Base-by-base conservation (phyloP, 2,329 filamentous ascomycete genomes). In the Aspergillus hiratsukae region DNA sequence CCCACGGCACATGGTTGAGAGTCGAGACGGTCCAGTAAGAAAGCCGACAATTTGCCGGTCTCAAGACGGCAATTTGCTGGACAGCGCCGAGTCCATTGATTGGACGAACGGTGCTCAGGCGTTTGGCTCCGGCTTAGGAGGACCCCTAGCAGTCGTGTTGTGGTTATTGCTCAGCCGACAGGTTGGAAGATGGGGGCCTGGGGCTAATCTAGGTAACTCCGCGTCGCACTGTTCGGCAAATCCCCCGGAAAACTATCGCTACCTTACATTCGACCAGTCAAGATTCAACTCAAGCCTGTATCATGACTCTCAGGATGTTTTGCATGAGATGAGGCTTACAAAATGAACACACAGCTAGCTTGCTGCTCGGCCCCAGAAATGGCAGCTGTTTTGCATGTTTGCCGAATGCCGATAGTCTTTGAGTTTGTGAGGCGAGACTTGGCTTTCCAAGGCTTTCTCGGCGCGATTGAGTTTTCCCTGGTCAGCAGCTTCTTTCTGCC, bases 21-120 rank as follows among this genome's bases (percentile, higher is more conserved):
- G 17, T 14, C 29, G 50, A 57, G 48, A 43, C 25, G 2, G 29
- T 9, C 40, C 50, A 57, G 48, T 49, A 31, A 53, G 48, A 53
- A 40, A 40, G 19, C 31, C 29, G 31, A 37, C 31, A 27, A 19
- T 45, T 19, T 51, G 3, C 45, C 40, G 40, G n/a, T 21, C n/a
- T 43, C 40, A 21, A 19, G n/a, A 43, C 40, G 40, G 40, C 40
- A 21, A 11, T 43, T 21, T 43, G 19, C 40, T 43, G 19, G 40
- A 11, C 11, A 19, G 10, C 5, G 40, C 8, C 40, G 40, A 43
- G n/a, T 21, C 10, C 10, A 11, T 21, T 43, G n/a, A 43, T 43
- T 43, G 40, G 40, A 43, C 21, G n/a, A 43, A 11, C n/a, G n/a
- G 21, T 43, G n/a, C 40, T 21, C 40, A 19, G 40, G 11, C 40